phyloP scores from a whole-genome alignment of 1,284 basidiomycete genomes.

The Boletus calvinii region DNA sequence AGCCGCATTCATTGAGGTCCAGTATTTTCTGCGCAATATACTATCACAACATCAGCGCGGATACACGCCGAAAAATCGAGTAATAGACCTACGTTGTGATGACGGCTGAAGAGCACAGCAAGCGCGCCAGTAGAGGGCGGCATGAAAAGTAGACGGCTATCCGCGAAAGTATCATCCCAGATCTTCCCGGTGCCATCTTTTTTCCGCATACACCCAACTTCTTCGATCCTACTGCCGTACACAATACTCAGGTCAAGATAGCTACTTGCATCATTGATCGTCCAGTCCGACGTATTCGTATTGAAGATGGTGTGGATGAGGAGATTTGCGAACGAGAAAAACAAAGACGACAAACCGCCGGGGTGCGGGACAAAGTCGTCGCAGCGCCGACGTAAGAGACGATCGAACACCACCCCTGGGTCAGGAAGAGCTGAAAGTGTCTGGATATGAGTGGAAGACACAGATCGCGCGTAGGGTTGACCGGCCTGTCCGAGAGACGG shows the following conservation, averaged over 20 bases:
- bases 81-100: conserved; percentile 60
- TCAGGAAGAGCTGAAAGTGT: conserved; percentile 58
- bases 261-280: conserved; percentile 66
- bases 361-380: conserved; percentile 53
- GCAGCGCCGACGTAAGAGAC: conserved; percentile 53
- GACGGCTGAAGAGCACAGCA: conserved; percentile 68
- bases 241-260: conserved; percentile 79
- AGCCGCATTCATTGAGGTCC: conserved; percentile 63
- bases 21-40: conserved; percentile 71
- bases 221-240: conserved; percentile 59
- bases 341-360: conserved; percentile 62
- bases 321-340: conserved; percentile 78
- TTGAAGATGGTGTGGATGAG: conserved; percentile 76
- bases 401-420: conserved; percentile 69
- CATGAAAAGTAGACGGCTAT: conserved; percentile 68
- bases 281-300: conserved; percentile 53
- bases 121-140: conserved; percentile 71
- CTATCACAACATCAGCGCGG: conserved; percentile 35
- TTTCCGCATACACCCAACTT: conserved; percentile 53
- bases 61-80: not conserved
- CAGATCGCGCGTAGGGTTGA: conserved; percentile 70
- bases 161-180: conserved; percentile 69
- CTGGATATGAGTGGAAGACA: conserved; percentile 50
- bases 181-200: conserved; percentile 66
- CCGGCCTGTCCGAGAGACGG: conserved; percentile 61